Evolutionary conservation across 2,329 filamentous ascomycete species (phyloP), one percentile per base, ranked within the genome.

Genomic region (Fusarium solani-melongenae): DNA sequence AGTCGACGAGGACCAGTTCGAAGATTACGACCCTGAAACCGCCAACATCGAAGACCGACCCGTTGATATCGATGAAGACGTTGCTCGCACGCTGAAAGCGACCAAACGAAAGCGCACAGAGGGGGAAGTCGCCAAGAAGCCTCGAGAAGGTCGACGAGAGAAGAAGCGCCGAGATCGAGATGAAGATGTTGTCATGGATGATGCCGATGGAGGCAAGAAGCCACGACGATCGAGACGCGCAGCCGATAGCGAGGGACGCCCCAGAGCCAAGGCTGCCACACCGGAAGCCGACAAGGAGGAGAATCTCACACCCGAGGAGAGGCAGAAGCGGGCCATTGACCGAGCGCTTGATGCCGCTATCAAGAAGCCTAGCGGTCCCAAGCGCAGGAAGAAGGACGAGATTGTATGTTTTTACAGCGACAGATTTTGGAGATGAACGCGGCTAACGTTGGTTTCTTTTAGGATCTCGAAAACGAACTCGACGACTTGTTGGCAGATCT

Each of bases 391-490:
- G 87, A 94, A 94, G 86, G 93, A 95, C 80, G 95, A 96, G 76
- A 95, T 97, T 82, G 93, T 95, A 87, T 63, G 92, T 87, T 44
- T 31, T 31, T 3, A 15, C 4, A 14, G 56, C 9, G 11, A 12
- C 6, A 24, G 24, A 24, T 3, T 9, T 31, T n/a, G 17, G 14
- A n/a, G 20, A 17, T 39, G 8, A 9, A 24, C 6, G 4, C 27
- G 41, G 44, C 78, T 81, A 75, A 81, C 74, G 51, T 34, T 5
- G 1, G 33, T 49, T 20, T 24, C 24, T 29, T 8, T 17, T 77
- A 96, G 93, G 96, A 98, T 74, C 88, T 98, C 55, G 95, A 98
- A 81, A 92, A 94, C 78, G 92, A 93, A 84, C 93, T 96, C 75
- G 96, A 98, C 81, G 93, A 95, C 51, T 92, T 97, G 79, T 95